These are phyloP conservation scores for Nasturtium officinale DNA, from an alignment of 345 rosid genomes.

Conservation along the genomic window DNA sequence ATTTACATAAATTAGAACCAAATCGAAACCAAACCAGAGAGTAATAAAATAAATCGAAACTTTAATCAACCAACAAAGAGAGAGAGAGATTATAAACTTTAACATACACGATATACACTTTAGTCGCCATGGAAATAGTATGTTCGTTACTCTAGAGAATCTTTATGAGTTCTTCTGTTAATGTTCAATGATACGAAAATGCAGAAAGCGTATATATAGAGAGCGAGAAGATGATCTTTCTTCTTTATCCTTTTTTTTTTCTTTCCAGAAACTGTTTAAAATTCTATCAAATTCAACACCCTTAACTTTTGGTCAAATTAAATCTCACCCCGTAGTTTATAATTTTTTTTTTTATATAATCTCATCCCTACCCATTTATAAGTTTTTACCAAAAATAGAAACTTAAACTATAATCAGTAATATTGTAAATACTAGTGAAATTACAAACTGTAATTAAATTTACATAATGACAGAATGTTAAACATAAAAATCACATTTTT, in stretches of 20 bases:
- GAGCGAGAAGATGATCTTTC: conserved; percentile 29
- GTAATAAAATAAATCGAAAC: not conserved
- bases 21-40: conserved; percentile 5
- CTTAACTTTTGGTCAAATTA: conserved; percentile 20
- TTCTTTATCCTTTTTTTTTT: conserved; percentile 2
- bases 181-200: conserved; percentile 38
- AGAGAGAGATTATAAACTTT: not conserved
- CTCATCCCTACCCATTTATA: not conserved
- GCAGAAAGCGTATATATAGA: conserved; percentile 54
- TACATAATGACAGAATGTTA: not conserved
- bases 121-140: conserved; percentile 55
- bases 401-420: too few species aligned
- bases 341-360: not conserved
- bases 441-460: not conserved
- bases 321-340: conserved; percentile 6
- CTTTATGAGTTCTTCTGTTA: not conserved
- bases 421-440: not conserved
- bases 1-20: not conserved
- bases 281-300: conserved; percentile 10
- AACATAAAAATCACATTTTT: not conserved
- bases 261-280: not conserved
- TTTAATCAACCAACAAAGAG: not conserved
- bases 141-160: conserved; percentile 5
- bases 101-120: conserved; percentile 79
- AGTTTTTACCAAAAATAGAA: not conserved